Percentiles rank a stretch among this genome's conserved stretches.
These are phyloP conservation scores for Botrytis sinoallii DNA, from an alignment of 2,329 filamentous ascomycete genomes.

Conservation along the genomic window DNA sequence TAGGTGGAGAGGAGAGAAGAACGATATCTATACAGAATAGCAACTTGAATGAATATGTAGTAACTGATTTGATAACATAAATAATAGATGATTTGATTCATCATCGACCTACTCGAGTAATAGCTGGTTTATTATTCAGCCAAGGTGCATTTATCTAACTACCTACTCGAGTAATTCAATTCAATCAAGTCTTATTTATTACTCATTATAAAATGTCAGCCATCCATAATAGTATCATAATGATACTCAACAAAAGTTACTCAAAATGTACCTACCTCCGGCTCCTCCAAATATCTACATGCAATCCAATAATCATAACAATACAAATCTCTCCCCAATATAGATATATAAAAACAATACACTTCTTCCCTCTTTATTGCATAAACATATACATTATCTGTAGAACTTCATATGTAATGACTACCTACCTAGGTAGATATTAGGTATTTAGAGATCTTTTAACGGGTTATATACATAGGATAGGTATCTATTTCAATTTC, in stretches of 20 bases:
- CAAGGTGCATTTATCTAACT: no score
- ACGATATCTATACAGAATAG: no score
- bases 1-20: no score
- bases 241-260: not conserved
- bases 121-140: no score
- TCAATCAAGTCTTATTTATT: not conserved
- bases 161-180: no score
- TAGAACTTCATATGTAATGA: not conserved
- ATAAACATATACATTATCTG: not conserved
- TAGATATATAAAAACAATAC: not conserved
- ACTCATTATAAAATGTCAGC: not conserved
- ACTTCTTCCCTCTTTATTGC: not conserved
- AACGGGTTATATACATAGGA: no score
- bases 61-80: no score
- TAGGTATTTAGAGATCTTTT: not conserved
- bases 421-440: not conserved
- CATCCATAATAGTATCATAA: not conserved
- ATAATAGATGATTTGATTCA: no score
- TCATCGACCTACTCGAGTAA: no score
- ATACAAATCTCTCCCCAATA: not conserved
- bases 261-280: not conserved
- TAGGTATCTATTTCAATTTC: no score
- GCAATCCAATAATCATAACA: not conserved
- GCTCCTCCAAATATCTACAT: no score
- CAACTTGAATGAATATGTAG: no score